Evolutionary conservation across 768 basidiomycete genomes (phyloP), one percentile per base, ranked within the genome.

Genomic region (Psilocybe azurescens): DNA sequence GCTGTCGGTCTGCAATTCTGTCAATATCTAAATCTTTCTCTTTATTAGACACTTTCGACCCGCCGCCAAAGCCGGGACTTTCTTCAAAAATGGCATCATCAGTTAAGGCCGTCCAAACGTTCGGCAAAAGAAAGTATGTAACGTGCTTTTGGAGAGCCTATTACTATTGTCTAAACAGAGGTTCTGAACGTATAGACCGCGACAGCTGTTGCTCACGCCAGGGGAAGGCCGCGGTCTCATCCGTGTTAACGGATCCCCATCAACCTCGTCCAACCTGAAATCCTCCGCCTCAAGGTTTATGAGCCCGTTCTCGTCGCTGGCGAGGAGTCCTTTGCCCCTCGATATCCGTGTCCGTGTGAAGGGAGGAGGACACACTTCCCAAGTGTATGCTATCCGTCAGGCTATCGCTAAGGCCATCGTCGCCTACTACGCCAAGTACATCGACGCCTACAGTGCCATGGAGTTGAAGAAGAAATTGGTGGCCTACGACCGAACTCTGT

Each of bases 321-420:
- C 64, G 91, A 94, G 73, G 95, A 97, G 50, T 85, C 91, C 41
- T 95, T 98, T 75, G 79, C 84, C 60, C 67, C 84, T 99, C 70
- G 97, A 99, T 81, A 95, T 99, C 79, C 93, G 97, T 69, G 93
- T 99, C 58, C 94, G 96, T 54, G 97, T 97, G 68, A 96, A 95
- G 79, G 97, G 97, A 76, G 97, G 97, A 86, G 97, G 97, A 79
- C 97, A 99, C 84, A 95, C 95, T 62, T 97, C 97, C 58, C 97
- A 99, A 79, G 86, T 99, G 66, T 99, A 99, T 81, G 97, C 97
- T 66, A 94, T 99, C 76, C 94, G 97, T 65, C 97, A 99, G 83
- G 97, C 97, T 41, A 97, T 99, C 72, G 91, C 94, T 69, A 98
- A 97, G 83, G 97, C 97, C 62, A 79, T 99, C 67, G 93, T 99